phyloP scores from a whole-genome alignment of 192 early-diverging fungal species.

The Diversispora eburnea region DNA sequence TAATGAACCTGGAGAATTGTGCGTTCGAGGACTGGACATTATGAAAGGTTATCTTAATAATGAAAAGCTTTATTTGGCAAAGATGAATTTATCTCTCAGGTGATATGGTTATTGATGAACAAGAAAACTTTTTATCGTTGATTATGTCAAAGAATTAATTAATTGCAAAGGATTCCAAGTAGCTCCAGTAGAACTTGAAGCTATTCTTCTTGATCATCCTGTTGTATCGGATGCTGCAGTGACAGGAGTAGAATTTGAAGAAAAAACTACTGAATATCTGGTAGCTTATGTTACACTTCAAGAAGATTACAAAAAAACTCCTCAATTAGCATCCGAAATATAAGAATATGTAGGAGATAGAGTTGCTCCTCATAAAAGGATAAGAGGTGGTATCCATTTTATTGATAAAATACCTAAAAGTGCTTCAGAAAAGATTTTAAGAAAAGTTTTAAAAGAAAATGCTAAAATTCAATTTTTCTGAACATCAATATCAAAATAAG shows the following conservation, averaged over 20 bases:
- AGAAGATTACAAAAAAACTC: conserved; percentile 41
- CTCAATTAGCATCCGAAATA: conserved; percentile 40
- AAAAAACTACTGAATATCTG: conserved; percentile 73
- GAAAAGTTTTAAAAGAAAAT: conserved; percentile 58
- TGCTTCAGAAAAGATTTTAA: conserved; percentile 80
- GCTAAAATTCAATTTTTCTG: conserved; percentile 21
- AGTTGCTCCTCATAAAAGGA: conserved; percentile 69
- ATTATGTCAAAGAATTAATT: conserved; percentile 87
- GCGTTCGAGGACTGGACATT: conserved; percentile 81
- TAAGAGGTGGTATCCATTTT: conserved; percentile 74
- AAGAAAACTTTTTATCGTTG: conserved; percentile 56
- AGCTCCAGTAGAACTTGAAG: conserved; percentile 85
- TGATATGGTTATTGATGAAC: conserved; percentile 71
- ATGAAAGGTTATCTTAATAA: conserved; percentile 89
- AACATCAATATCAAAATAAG: neutral
- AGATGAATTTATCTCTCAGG: conserved; percentile 80
- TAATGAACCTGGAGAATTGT: conserved; percentile 74
- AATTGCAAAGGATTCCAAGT: conserved; percentile 88
- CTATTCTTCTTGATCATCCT: conserved; percentile 65
- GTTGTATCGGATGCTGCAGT: conserved; percentile 67
- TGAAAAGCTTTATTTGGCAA: conserved; percentile 60
- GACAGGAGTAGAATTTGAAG: conserved; percentile 59
- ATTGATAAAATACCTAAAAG: conserved; percentile 72
- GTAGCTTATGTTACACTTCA: conserved; percentile 68
- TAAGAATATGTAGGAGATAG: conserved; percentile 55